These are phyloP conservation scores for Chrysoporthe deuterocubensis DNA, from an alignment of 2,329 filamentous ascomycete species.

Conservation along the genomic window DNA sequence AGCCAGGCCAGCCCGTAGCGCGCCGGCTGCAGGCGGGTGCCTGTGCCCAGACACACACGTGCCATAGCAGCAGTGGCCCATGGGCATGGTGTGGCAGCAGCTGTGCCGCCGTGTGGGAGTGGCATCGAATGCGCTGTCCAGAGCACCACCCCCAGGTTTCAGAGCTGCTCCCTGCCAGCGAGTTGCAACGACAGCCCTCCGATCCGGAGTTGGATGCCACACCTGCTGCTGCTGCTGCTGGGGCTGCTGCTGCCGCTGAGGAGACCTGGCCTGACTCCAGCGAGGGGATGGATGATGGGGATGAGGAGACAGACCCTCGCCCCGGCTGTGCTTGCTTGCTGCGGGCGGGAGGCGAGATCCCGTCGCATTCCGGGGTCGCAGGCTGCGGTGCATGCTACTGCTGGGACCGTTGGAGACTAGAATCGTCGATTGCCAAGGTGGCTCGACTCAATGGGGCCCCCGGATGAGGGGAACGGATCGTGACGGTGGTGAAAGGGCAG, in stretches of 20 bases:
- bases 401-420: constrained; percentile 6
- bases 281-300: background rate
- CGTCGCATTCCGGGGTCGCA: background rate
- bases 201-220: background rate
- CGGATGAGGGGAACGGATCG: constrained; percentile 7
- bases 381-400: background rate
- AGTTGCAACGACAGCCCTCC: background rate
- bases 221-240: background rate
- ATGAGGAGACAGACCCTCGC: background rate
- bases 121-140: background rate
- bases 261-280: background rate
- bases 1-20: background rate
- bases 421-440: background rate
- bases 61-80: background rate
- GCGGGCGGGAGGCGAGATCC: background rate
- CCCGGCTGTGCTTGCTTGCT: constrained; percentile 3
- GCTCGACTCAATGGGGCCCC: background rate
- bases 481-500: constrained; percentile 3
- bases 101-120: background rate
- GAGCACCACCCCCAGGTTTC: background rate
- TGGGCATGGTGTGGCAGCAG: background rate
- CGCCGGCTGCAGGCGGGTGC: background rate
- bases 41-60: constrained; percentile 4
- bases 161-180: background rate
- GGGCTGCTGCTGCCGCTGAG: too few species aligned